These are phyloP conservation scores for Parathielavia appendiculata DNA, from an alignment of 495 filamentous ascomycete genomes.

Conservation along the genomic window DNA sequence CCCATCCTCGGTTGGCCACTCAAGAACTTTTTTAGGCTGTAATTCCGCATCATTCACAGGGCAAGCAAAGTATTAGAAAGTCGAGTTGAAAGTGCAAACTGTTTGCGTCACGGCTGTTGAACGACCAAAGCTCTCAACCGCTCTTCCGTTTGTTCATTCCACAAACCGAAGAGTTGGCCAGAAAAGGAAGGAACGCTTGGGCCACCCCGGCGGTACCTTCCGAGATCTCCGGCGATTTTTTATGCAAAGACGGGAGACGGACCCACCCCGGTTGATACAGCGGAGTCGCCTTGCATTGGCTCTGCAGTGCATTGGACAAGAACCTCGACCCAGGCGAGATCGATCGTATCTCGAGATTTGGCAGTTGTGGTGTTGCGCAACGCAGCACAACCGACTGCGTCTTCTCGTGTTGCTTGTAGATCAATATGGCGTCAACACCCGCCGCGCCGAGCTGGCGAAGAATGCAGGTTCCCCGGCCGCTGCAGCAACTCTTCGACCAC, in stretches of 20 bases:
- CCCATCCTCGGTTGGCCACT: no score
- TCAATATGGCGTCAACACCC: slow-evolving; percentile 10
- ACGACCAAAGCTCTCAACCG: neutral
- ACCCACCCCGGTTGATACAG: neutral
- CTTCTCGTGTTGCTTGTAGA: neutral
- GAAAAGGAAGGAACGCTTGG: slow-evolving; percentile 5
- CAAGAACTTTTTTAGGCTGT: no score
- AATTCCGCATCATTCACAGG: neutral
- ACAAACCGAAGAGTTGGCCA: neutral
- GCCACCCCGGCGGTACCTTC: slow-evolving; percentile 9
- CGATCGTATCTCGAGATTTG: neutral
- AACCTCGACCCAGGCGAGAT: neutral
- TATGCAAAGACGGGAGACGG: slow-evolving; percentile 11
- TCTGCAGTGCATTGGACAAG: neutral
- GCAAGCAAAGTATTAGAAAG: neutral
- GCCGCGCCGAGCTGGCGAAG: slow-evolving; percentile 17
- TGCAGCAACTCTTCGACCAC: slow-evolving; percentile 76
- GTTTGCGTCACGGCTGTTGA: neutral
- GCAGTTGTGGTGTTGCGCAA: slow-evolving; percentile 2
- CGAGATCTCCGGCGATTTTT: slow-evolving; percentile 15
- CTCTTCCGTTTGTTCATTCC: neutral
- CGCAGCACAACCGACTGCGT: neutral
- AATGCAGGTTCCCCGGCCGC: slow-evolving; percentile 65
- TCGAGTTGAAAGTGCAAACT: neutral
- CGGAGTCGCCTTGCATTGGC: neutral